A percentile compares a stretch with the other conserved stretches of the same genome.
phyloP scores from a whole-genome alignment of 2,329 filamentous ascomycete species.

The Zymoseptoria passerinii region DNA sequence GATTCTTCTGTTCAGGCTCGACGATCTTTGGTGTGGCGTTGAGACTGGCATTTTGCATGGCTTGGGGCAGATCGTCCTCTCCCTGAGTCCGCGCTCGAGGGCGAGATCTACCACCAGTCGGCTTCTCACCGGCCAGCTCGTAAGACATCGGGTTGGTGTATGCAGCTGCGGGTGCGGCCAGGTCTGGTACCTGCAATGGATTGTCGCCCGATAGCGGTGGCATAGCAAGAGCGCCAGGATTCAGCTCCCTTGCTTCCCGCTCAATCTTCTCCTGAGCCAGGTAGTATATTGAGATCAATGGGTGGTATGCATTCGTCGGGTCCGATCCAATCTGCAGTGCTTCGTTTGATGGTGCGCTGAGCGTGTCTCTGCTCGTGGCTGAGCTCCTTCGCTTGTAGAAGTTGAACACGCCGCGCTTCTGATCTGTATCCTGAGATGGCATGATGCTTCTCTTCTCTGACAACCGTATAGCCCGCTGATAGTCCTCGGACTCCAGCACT shows the following conservation, averaged over 20 bases:
- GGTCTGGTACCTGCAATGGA: constrained; percentile 59
- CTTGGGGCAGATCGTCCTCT: constrained; percentile 78
- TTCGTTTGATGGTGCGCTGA: constrained; percentile 76
- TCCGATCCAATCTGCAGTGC: constrained; percentile 74
- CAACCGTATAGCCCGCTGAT: constrained; percentile 71
- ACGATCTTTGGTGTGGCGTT: constrained; percentile 47
- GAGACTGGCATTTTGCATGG: constrained; percentile 57
- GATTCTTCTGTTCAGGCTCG: constrained; percentile 32
- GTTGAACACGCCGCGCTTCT: constrained; percentile 88
- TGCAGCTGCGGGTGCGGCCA: constrained; percentile 73
- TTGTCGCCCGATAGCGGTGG: constrained; percentile 50
- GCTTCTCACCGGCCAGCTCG: constrained; percentile 82
- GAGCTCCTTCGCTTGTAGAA: constrained; percentile 96
- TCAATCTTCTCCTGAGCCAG: constrained; percentile 92
- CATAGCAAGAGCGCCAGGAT: constrained; percentile 51
- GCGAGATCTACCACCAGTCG: constrained; percentile 72
- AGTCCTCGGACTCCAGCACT: constrained; percentile 88
- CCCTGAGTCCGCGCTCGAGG: constrained; percentile 87
- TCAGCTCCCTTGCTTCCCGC: constrained; percentile 56
- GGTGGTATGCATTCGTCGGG: constrained; percentile 86
- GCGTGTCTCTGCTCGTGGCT: constrained; percentile 75
- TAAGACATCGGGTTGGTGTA: constrained; percentile 80
- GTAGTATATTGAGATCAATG: constrained; percentile 88
- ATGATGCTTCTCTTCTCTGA: constrained; percentile 57
- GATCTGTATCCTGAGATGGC: constrained; percentile 58